Evolutionary conservation across 306 rosid genomes (phyloP).

Genomic region (Comarum palustre): DNA sequence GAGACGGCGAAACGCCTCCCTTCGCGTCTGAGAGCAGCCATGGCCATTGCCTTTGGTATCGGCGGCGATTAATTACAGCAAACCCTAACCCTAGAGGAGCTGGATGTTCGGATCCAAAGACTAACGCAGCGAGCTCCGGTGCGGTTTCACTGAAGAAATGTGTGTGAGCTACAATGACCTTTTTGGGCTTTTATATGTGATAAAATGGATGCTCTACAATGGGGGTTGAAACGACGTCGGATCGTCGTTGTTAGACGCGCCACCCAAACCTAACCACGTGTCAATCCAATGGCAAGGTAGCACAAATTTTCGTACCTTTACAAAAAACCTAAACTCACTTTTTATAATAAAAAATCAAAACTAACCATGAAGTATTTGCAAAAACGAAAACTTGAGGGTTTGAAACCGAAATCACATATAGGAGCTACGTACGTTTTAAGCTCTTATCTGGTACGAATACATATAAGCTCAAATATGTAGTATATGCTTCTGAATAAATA

Average conservation of each 20-base stretch:
- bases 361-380: no score
- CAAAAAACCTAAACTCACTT: no score
- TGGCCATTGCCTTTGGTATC: slow-evolving; percentile 55
- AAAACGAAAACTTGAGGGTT: no score
- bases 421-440: no score
- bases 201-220: neutral
- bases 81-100: slow-evolving; percentile 39
- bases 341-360: no score
- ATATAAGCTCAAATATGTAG: no score
- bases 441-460: no score
- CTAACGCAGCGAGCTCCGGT: slow-evolving; percentile 8
- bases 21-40: slow-evolving; percentile 89
- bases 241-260: neutral
- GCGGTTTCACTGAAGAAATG: neutral
- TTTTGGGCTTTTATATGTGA: neutral
- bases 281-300: neutral
- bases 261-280: slow-evolving; percentile 1
- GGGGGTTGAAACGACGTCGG: neutral
- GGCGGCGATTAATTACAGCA: slow-evolving; percentile 29
- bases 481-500: no score
- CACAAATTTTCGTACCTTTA: neutral
- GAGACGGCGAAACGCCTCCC: slow-evolving; percentile 73
- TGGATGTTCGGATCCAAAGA: slow-evolving; percentile 19
- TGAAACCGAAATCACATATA: no score
- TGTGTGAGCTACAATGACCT: neutral